phyloP scores from a whole-genome alignment of 352 stramenopile species.

The Labyrinthula sp. region DNA sequence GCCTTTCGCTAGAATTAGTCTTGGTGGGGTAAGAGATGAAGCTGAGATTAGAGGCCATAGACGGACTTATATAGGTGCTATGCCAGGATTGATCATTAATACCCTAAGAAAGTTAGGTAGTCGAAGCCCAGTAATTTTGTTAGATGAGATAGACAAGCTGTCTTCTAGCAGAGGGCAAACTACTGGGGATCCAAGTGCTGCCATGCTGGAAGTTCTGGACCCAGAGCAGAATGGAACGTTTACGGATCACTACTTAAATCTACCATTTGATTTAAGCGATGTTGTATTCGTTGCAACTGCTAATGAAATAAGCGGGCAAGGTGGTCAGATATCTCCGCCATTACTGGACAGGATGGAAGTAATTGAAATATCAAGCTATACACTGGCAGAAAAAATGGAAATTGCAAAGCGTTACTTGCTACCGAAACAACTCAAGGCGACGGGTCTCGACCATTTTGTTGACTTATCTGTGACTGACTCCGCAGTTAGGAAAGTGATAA shows the following conservation, averaged over 20 bases:
- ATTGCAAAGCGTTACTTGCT: constrained; percentile 52
- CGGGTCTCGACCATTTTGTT: constrained; percentile 45
- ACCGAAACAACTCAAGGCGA: constrained; percentile 49
- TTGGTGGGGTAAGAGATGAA: constrained; percentile 53
- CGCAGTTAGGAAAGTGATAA: constrained; percentile 46
- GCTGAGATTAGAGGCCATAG: constrained; percentile 56
- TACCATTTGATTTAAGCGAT: constrained; percentile 58
- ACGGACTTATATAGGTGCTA: constrained; percentile 59
- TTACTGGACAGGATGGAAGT: constrained; percentile 59
- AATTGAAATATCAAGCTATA: constrained; percentile 54
- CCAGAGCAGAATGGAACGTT: constrained; percentile 60
- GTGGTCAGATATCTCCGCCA: constrained; percentile 36
- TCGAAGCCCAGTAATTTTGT: constrained; percentile 49
- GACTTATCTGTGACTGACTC: constrained; percentile 38
- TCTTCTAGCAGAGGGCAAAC: constrained; percentile 28
- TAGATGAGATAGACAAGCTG: constrained; percentile 69
- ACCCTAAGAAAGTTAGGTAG: constrained; percentile 48
- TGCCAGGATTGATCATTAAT: constrained; percentile 56
- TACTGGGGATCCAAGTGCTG: constrained; percentile 26
- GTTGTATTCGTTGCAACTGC: constrained; percentile 57
- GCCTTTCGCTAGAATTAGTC: constrained; percentile 48
- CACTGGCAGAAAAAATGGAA: constrained; percentile 52
- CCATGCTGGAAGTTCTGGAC: constrained; percentile 56
- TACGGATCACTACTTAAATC: constrained; percentile 55
- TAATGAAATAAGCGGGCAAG: constrained; percentile 54